These are phyloP conservation scores for Ciborinia camelliae DNA, from an alignment of 2,329 filamentous ascomycete species.

Conservation along the genomic window DNA sequence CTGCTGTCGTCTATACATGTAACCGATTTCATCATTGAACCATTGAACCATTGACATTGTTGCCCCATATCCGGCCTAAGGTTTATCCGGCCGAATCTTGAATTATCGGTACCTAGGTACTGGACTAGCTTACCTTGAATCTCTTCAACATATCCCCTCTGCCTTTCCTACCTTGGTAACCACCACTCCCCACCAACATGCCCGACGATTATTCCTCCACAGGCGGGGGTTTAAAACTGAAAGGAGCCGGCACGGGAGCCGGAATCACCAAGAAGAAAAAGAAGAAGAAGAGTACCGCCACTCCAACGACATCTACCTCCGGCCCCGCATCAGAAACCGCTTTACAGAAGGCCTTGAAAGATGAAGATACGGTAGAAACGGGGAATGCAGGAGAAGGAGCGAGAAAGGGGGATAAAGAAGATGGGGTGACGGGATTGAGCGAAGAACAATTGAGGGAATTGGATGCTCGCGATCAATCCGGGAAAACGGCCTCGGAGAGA, in stretches of 20 bases:
- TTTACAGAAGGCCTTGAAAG: constrained; percentile 37
- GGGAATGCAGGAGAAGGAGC: constrained; percentile 7
- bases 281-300: constrained; percentile 40
- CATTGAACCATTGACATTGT: background rate
- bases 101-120: too few species aligned
- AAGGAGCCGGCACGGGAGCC: constrained; percentile 64
- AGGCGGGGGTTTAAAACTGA: constrained; percentile 76
- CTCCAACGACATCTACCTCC: constrained; percentile 28
- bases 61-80: background rate
- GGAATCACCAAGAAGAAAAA: constrained; percentile 64
- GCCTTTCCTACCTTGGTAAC: background rate
- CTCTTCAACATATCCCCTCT: background rate
- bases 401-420: background rate
- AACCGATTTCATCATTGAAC: background rate
- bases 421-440: constrained; percentile 8
- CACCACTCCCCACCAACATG: constrained; percentile 47
- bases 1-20: too few species aligned
- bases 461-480: constrained; percentile 38
- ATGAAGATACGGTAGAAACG: constrained; percentile 31
- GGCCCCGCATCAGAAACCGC: constrained; percentile 44
- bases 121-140: too few species aligned
- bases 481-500: constrained; percentile 82
- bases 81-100: background rate
- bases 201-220: constrained; percentile 70
- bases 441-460: constrained; percentile 31